Conservation (phyloP, 805 yeast genomes). For the Kluyveromyces starmeri region DNA sequence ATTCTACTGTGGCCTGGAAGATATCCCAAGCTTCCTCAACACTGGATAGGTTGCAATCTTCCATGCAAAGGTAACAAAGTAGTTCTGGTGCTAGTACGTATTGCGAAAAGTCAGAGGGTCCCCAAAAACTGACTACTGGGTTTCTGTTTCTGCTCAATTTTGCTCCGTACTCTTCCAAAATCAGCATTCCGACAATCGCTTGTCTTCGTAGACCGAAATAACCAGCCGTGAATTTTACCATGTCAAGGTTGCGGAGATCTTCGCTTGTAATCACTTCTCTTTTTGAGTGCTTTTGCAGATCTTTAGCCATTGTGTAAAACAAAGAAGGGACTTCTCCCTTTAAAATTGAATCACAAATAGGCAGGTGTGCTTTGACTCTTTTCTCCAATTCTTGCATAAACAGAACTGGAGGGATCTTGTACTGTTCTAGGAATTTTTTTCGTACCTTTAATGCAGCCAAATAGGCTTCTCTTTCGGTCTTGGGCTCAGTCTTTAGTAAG, state of each 20-base stretch:
- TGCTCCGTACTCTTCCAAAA: constrained; percentile 28
- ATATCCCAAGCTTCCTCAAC: constrained; percentile 39
- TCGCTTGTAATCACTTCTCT: constrained; percentile 37
- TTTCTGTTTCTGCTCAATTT: constrained; percentile 31
- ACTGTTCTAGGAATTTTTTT: constrained; percentile 14
- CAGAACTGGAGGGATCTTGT: constrained; percentile 20
- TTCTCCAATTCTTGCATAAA: constrained; percentile 25
- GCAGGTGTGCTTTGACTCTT: constrained; percentile 26
- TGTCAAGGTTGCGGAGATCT: constrained; percentile 40
- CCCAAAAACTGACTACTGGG: constrained; percentile 52
- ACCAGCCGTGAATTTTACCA: constrained; percentile 44
- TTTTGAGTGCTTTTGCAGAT: constrained; percentile 31
- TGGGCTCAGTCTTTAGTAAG: background rate
- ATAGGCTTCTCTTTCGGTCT: background rate
- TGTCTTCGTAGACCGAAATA: constrained; percentile 55
- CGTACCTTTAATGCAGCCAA: background rate
- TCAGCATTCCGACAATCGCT: constrained; percentile 36
- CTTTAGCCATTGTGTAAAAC: constrained; percentile 43
- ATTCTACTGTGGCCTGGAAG: constrained; percentile 40
- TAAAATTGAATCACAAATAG: constrained; percentile 33
- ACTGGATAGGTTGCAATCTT: constrained; percentile 33
- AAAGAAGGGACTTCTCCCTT: constrained; percentile 38
- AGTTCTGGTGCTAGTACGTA: constrained; percentile 60
- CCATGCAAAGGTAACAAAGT: constrained; percentile 40
- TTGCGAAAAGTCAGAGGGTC: constrained; percentile 42